These are phyloP conservation scores for Solanum rostratum DNA, from an alignment of 257 asterid species.

Conservation along the genomic window DNA sequence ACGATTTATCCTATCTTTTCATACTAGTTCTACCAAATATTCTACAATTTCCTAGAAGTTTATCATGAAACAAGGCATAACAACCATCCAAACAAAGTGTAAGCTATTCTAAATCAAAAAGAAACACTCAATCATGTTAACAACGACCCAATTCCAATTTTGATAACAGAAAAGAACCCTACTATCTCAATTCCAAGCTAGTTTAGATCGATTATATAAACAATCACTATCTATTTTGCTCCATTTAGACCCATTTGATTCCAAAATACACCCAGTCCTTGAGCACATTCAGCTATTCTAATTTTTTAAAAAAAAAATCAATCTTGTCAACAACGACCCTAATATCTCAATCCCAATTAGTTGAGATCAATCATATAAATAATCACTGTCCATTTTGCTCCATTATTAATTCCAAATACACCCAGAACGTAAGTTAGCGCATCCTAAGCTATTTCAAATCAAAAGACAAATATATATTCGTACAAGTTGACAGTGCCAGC, in stretches of 20 bases:
- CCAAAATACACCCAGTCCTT: neutral
- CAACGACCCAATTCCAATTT: no score
- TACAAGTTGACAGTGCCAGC: constrained; percentile 52
- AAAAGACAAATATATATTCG: neutral
- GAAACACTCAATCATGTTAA: neutral
- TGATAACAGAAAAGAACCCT: neutral
- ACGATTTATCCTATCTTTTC: no score
- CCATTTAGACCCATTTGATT: neutral
- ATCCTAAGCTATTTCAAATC: neutral
- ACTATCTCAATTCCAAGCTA: neutral
- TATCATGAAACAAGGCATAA: no score
- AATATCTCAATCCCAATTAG: neutral
- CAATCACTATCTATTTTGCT: neutral
- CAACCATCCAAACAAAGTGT: no score
- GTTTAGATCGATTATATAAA: neutral
- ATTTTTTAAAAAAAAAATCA: no score
- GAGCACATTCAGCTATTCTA: no score
- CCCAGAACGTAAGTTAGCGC: neutral
- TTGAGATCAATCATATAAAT: no score
- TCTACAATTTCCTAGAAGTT: no score
- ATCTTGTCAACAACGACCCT: no score
- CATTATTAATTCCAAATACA: neutral
- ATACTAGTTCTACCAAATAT: no score
- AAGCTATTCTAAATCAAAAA: neutral
- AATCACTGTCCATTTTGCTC: no score